Conservation (phyloP, 768 basidiomycete species). For the Roridomyces roridus region DNA sequence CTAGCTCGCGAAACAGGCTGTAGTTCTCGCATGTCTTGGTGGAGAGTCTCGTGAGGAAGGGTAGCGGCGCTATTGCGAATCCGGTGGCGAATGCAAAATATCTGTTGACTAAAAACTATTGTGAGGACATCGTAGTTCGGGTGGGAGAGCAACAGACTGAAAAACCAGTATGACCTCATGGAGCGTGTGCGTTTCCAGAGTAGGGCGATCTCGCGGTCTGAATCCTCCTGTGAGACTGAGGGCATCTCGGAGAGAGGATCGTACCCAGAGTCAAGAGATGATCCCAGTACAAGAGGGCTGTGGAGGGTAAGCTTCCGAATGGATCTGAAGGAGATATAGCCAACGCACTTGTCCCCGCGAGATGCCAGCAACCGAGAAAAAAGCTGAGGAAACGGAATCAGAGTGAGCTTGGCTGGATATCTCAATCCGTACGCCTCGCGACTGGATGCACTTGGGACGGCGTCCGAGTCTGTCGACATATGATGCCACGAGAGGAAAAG, state of each 20-base stretch:
- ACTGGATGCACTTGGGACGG: too few species aligned
- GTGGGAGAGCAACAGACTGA: too few species aligned
- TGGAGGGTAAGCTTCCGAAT: background rate
- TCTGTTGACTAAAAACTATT: too few species aligned
- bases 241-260: background rate
- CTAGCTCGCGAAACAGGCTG: conserved; percentile 8
- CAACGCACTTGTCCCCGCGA: conserved; percentile 2
- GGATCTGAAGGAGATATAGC: background rate
- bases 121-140: too few species aligned
- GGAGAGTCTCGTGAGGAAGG: conserved; percentile 10
- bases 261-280: conserved; percentile 7
- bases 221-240: background rate
- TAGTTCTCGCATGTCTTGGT: background rate
- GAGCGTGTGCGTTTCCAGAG: too few species aligned
- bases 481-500: too few species aligned
- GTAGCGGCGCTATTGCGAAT: background rate
- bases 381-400: too few species aligned
- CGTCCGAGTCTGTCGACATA: too few species aligned
- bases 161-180: conserved; percentile 32
- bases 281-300: conserved; percentile 8
- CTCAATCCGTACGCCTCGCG: too few species aligned
- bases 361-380: background rate
- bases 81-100: conserved; percentile 31
- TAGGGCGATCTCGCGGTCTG: conserved; percentile 7
- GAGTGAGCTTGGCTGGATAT: too few species aligned